These are phyloP conservation scores for Ceratocystis ficicola DNA, from an alignment of 2,329 filamentous ascomycete genomes.

Conservation along the genomic window DNA sequence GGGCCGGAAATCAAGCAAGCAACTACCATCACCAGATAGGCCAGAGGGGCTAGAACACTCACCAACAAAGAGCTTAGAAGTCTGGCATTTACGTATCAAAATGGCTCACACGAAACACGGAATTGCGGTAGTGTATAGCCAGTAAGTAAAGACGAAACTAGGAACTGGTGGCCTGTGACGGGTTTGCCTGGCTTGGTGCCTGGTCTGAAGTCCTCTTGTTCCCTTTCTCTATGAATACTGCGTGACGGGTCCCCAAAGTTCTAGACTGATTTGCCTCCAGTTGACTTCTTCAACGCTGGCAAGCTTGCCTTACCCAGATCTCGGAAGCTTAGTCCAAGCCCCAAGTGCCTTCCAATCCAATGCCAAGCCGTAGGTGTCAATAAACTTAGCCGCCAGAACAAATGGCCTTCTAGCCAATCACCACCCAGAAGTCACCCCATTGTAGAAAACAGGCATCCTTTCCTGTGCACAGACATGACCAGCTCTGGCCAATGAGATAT, in stretches of 20 bases:
- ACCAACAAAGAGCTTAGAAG: background rate
- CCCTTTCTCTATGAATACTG: too few relatives aligned
- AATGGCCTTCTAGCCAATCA: conserved; percentile 11
- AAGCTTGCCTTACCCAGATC: background rate
- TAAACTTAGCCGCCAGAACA: conserved; percentile 7
- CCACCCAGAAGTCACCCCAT: background rate
- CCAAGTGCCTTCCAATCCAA: background rate
- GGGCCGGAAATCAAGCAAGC: too few relatives aligned
- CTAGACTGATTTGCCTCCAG: background rate
- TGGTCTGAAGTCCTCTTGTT: background rate
- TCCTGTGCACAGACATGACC: background rate
- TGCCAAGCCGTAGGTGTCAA: conserved; percentile 12
- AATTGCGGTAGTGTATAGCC: background rate
- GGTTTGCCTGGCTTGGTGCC: background rate
- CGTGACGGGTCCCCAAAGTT: too few relatives aligned
- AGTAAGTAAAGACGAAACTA: background rate
- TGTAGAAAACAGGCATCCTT: background rate
- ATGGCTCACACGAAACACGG: background rate
- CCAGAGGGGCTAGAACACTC: background rate
- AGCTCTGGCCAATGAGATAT: background rate
- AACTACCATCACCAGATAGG: background rate
- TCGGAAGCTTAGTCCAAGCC: too few relatives aligned
- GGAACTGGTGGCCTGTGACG: background rate
- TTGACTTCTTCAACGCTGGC: background rate
- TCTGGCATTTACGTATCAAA: background rate